Evolutionary conservation across 2,329 filamentous ascomycete species (phyloP).

Genomic region (Myriosclerotinia curreyana): DNA sequence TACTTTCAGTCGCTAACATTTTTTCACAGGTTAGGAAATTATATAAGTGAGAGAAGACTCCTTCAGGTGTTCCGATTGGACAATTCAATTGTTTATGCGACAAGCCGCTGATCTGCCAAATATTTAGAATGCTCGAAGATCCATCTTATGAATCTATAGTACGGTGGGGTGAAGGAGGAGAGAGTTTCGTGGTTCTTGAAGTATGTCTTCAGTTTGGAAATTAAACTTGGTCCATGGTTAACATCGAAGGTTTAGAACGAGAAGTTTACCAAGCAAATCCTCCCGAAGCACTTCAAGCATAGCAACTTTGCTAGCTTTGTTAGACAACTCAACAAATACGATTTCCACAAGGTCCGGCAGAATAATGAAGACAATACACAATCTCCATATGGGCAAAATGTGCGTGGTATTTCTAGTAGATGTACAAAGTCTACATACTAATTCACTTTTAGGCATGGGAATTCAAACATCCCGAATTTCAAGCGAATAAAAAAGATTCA

Average conservation of each 20-base stretch:
- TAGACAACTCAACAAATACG: constrained; percentile 93
- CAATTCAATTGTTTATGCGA: constrained; percentile 38
- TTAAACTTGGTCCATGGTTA: not conserved
- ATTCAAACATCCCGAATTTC: constrained; percentile 96
- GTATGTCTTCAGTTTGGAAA: constrained; percentile 50
- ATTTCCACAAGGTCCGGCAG: constrained; percentile 95
- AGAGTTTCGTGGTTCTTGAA: constrained; percentile 96
- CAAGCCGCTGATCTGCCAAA: constrained; percentile 29
- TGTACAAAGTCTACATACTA: constrained; percentile 14
- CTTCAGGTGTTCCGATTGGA: constrained; percentile 5
- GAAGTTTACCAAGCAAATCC: constrained; percentile 94
- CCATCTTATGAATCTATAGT: constrained; percentile 90
- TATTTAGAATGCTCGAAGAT: constrained; percentile 85
- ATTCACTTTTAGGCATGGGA: constrained; percentile 71
- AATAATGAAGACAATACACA: constrained; percentile 83
- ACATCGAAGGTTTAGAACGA: constrained; percentile 65
- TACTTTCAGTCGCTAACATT: constrained; percentile 26
- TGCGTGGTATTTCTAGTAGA: constrained; percentile 43
- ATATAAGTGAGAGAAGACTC: constrained; percentile 71
- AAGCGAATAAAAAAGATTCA: constrained; percentile 91
- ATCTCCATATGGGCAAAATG: constrained; percentile 77
- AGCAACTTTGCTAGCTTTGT: constrained; percentile 98
- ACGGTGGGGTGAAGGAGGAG: constrained; percentile 89
- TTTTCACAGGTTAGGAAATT: constrained; percentile 81
- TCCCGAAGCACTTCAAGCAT: constrained; percentile 98